phyloP scores from a whole-genome alignment of 306 rosid genomes.

The Vigna mungo region DNA sequence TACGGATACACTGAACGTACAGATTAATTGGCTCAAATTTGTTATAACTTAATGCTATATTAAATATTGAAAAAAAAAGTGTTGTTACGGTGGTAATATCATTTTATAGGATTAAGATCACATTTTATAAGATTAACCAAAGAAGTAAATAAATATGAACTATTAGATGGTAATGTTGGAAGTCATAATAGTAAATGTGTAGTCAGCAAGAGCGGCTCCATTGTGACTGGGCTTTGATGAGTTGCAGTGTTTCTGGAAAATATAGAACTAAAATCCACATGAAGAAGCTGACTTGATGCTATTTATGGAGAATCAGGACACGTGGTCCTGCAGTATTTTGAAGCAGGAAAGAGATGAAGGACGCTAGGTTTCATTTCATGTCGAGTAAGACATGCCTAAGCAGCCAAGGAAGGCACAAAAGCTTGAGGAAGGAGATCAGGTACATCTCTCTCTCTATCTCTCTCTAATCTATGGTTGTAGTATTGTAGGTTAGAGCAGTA shows the following conservation, averaged over 20 bases:
- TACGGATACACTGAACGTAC: background rate
- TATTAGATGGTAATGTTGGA: background rate
- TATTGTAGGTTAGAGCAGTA: conserved; percentile 1
- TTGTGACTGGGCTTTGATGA: background rate
- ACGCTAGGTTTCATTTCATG: background rate
- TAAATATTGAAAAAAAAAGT: too few species aligned
- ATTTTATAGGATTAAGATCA: too few species aligned
- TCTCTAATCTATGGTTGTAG: background rate
- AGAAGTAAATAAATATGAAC: background rate
- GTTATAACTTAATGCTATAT: background rate
- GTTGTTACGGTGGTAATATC: too few species aligned
- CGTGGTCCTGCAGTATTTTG: conserved; percentile 27
- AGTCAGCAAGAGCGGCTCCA: background rate
- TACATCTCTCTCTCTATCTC: background rate
- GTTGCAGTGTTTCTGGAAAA: background rate
- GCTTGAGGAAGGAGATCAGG: background rate
- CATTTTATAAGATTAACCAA: too few species aligned
- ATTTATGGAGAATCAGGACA: conserved; percentile 39
- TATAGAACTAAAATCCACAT: conserved; percentile 5
- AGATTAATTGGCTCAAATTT: background rate
- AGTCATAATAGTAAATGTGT: background rate
- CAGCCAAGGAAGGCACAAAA: background rate
- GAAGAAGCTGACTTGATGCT: background rate
- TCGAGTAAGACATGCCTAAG: conserved; percentile 23
- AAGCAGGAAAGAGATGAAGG: conserved; percentile 21